Evolutionary conservation across 2,329 filamentous ascomycete genomes (phyloP), one percentile per base, ranked within the genome.

Genomic region (Alternaria arbusti): DNA sequence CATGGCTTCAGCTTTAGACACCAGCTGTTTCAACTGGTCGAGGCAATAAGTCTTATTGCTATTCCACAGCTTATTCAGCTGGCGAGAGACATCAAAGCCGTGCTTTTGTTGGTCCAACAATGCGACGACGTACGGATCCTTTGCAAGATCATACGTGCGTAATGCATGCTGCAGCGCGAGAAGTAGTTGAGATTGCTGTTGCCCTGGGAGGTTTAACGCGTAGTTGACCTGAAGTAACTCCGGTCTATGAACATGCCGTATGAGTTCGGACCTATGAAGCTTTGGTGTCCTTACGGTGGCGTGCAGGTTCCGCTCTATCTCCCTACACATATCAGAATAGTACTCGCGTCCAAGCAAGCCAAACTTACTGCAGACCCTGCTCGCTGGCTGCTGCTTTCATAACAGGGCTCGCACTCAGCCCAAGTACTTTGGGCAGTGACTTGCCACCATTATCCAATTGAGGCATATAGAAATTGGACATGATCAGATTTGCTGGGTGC

Each of bases 351-450:
- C 68, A 22, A 45, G 17, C 10, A 51, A 49, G 11, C 7, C 6
- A 20, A 40, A 26, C 59, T 69, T 71, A 86, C 77, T 86, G 81
- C 13, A 95, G 82, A 36, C 67, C 68, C 46, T 64, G 58, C 9
- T 85, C 85, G 2, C 82, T 79, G 1, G 84, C 76, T 15, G 85
- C 85, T 1, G 86, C 87, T 59, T 84, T 87, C 67, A 90, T 88
- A 4, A 92, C 86, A 0, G 93, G 93, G 65, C 91, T 96, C 1
- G 94, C 94, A 7, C 91, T 94, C 23, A 97, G 83, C 0, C 93
- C 94, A 6, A 97, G 82, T 26, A 97, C 90, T 20, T 84, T 83
- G 0, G 94, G 94, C 1, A 88, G 78, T 0, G 64, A 43, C 3
- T 9, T 23, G 22, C 11, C n/a, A 5, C 44, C 47, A 23, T 51